Evolutionary conservation across 139 green algal genomes (phyloP).

Genomic region (Coccomyxa sp.): DNA sequence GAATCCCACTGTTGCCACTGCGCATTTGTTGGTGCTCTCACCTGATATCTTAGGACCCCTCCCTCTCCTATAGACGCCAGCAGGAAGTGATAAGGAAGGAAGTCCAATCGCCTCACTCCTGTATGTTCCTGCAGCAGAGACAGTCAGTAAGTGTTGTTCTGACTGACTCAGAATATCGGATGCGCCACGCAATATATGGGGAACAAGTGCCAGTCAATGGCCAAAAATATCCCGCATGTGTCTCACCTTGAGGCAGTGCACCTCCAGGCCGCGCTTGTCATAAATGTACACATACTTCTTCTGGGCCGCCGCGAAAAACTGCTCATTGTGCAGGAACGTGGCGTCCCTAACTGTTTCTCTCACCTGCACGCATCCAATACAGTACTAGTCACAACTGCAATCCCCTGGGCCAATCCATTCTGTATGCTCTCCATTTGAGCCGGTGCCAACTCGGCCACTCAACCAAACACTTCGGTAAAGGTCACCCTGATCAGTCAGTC

Average conservation of each 20-base stretch:
- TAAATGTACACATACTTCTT: constrained; percentile 97
- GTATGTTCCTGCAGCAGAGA: constrained; percentile 45
- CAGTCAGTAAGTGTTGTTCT: not conserved
- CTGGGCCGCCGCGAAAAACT: constrained; percentile 94
- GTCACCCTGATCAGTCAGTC: not conserved
- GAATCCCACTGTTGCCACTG: too few species aligned
- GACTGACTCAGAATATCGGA: not conserved
- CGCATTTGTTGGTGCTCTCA: not conserved
- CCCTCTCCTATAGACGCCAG: constrained; percentile 73
- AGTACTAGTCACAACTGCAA: too few species aligned
- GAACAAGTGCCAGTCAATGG: not conserved
- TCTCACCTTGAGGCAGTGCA: constrained; percentile 86
- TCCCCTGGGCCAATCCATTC: too few species aligned
- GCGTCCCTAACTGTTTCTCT: constrained; percentile 84
- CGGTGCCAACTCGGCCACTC: too few species aligned
- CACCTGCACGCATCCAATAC: constrained; percentile 48
- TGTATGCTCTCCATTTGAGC: too few species aligned
- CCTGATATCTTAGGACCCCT: constrained; percentile 78
- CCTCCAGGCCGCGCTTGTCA: constrained; percentile 92
- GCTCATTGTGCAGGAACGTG: constrained; percentile 93
- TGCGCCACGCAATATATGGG: not conserved
- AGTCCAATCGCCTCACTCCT: constrained; percentile 65
- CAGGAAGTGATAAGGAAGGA: constrained; percentile 96
- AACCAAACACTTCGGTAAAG: not conserved
- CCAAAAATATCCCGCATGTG: not conserved